Evolutionary conservation across 2,329 filamentous ascomycete genomes (phyloP), one percentile per base, ranked within the genome.

Genomic region (Alternaria postmessia): DNA sequence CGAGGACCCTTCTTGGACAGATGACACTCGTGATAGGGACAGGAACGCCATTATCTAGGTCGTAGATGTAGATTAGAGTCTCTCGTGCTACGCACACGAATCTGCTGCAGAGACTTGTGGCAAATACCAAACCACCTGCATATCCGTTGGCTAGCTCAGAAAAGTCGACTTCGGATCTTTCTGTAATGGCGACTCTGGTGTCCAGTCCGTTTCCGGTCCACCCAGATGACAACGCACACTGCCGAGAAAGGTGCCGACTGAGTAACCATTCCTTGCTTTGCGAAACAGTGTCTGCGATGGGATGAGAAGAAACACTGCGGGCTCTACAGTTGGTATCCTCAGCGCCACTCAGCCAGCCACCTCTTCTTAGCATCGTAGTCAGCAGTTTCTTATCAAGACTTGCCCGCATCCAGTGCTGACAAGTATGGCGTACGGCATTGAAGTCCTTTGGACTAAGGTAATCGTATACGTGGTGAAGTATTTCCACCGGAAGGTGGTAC

Each of bases 371-470:
- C 85, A 89, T 88, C 2, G 67, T 68, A 26, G 77, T 74, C 11
- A 90, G 76, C 2, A 90, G 65, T 2, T 68, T 75, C 42, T 76
- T 74, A 51, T 88, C 78, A n/a, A 90, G 72, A 51, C 87, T 86
- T 22, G 82, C 83, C 38, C 82, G 74, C 79, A 89, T 87, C 88
- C 87, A 91, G 36, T 77, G 75, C 46, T 84, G 83, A 68, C 87
- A 91, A 18, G 84, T 84, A 62, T 86, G 84, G 18, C 88, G 82
- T 16, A 87, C 87, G 54, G 85, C 81, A 67, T 91, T 85, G 71
- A 89, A 90, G 65, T 85, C 82, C 24, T 75, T 73, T 0, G 84
- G 84, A 14, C 73, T 66, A 4, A 86, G 72, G 64, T 81, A 77
- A 6, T 62, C 64, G 59, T 81, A 84, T 5, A 87, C 80, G 7